Evolutionary conservation across 148 eudicot genomes (phyloP).

Genomic region (Chenopodium berlandieri): DNA sequence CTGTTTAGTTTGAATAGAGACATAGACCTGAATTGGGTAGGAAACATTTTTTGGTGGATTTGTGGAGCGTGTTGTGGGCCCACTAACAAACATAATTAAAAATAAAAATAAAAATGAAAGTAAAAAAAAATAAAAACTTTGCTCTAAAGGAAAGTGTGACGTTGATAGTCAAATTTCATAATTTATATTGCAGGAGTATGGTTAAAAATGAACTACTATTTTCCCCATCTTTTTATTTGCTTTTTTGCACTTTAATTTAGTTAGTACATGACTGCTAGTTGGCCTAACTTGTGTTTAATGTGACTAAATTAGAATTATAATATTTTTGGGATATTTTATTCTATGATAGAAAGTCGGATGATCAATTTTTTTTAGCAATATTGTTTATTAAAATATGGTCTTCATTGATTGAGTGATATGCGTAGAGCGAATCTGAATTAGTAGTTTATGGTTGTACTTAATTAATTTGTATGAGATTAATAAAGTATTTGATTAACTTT

Average conservation of each 20-base stretch:
- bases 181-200: background rate
- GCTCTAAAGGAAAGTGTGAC: background rate
- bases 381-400: too few species aligned
- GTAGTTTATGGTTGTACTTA: too few species aligned
- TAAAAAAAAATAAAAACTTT: background rate
- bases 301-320: too few species aligned
- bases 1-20: background rate
- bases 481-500: background rate
- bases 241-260: too few species aligned
- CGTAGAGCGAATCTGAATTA: too few species aligned
- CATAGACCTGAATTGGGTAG: background rate
- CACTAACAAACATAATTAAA: background rate
- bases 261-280: background rate
- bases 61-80: slow-evolving; percentile 3
- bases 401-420: too few species aligned
- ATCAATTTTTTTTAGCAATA: too few species aligned
- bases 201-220: background rate
- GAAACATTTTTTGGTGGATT: background rate
- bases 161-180: background rate
- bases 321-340: too few species aligned
- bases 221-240: background rate
- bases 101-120: too few species aligned
- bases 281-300: background rate
- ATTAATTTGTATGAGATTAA: background rate
- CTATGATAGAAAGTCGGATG: too few species aligned